Evolutionary conservation across 768 basidiomycete genomes (phyloP).

Genomic region (Leucocoprinus leucothites): DNA sequence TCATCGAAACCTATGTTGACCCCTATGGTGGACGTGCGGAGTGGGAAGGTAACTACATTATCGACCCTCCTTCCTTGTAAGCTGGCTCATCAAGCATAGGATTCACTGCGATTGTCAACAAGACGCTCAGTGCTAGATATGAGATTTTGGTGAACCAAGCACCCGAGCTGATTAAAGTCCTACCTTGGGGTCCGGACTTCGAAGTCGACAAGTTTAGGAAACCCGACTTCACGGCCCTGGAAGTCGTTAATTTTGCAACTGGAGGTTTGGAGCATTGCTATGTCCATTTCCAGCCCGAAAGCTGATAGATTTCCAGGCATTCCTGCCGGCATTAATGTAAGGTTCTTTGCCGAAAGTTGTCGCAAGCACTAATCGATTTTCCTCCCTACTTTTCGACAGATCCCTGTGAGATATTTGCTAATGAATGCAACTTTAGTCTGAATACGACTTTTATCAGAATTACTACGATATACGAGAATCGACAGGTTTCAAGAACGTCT

Average conservation of each 20-base stretch:
- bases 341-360: constrained; percentile 17
- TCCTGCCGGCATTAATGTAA: constrained; percentile 81
- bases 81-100: constrained; percentile 38
- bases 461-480: constrained; percentile 83
- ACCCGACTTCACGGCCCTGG: constrained; percentile 85
- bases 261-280: constrained; percentile 48
- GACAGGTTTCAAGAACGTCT: constrained; percentile 88
- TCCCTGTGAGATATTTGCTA: constrained; percentile 45
- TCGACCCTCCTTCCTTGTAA: constrained; percentile 1
- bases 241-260: constrained; percentile 80
- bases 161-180: constrained; percentile 73
- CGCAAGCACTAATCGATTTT: not conserved
- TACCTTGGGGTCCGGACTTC: constrained; percentile 76
- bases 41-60: constrained; percentile 68
- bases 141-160: constrained; percentile 72
- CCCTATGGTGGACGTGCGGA: constrained; percentile 90
- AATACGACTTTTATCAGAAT: constrained; percentile 38
- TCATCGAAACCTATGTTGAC: constrained; percentile 84
- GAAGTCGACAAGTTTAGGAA: constrained; percentile 77
- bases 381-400: constrained; percentile 34
- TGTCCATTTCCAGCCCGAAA: not conserved
- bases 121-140: constrained; percentile 79
- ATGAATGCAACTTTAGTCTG: not conserved
- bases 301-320: constrained; percentile 47
- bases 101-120: constrained; percentile 88